These are phyloP conservation scores for Sungouiozyma ichnusensis DNA, from an alignment of 805 yeast species.

Conservation along the genomic window DNA sequence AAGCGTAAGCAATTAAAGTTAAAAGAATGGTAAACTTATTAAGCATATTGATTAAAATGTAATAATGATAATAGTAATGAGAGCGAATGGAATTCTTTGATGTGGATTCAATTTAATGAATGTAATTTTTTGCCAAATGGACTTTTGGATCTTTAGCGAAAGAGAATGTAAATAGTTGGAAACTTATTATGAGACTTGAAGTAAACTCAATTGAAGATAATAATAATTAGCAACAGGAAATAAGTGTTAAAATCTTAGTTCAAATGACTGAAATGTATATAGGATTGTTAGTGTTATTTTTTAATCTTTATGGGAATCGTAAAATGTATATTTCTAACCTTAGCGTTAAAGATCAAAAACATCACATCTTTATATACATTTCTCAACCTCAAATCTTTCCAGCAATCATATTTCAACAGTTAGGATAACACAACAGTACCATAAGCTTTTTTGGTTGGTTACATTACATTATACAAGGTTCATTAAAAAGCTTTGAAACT, in stretches of 20 bases:
- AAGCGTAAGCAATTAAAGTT: constrained; percentile 4
- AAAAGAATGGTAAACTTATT: not conserved
- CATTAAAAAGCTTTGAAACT: too few relatives aligned
- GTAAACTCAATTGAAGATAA: not conserved
- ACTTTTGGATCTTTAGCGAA: not conserved
- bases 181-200: not conserved
- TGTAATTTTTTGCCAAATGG: not conserved
- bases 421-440: not conserved
- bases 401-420: not conserved
- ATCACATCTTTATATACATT: not conserved
- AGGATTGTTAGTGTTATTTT: not conserved
- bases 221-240: not conserved
- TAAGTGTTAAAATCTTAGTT: too few relatives aligned
- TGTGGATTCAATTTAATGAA: not conserved
- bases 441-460: not conserved
- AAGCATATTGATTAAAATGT: not conserved
- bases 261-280: not conserved
- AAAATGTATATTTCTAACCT: too few relatives aligned
- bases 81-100: not conserved
- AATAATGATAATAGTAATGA: too few relatives aligned
- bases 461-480: too few relatives aligned
- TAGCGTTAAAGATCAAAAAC: not conserved
- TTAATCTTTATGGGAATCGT: not conserved
- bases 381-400: not conserved
- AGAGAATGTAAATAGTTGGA: not conserved